phyloP scores from a whole-genome alignment of 306 rosid genomes.

The Prosopis cineraria region DNA sequence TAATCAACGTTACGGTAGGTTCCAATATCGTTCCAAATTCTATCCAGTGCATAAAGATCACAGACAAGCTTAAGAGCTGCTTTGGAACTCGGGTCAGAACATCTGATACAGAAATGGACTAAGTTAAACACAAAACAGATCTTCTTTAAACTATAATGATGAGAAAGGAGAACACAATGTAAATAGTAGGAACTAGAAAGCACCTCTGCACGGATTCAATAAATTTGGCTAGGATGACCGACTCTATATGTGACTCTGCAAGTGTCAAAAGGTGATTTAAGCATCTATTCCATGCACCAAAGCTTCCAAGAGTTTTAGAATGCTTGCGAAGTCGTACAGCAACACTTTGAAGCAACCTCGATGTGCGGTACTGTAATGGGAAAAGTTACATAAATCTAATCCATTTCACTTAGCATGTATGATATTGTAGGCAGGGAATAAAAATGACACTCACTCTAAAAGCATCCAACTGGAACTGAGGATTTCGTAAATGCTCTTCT shows the following conservation, averaged over 20 bases:
- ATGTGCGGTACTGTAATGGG: constrained; percentile 81
- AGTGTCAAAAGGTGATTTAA: constrained; percentile 94
- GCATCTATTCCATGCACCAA: constrained; percentile 98
- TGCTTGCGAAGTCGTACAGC: constrained; percentile 83
- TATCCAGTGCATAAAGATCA: constrained; percentile 94
- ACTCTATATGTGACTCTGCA: constrained; percentile 91
- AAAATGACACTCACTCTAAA: constrained; percentile 77
- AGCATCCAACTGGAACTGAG: constrained; percentile 96
- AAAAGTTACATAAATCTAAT: constrained; percentile 29
- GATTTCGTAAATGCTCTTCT: constrained; percentile 78
- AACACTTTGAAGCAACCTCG: constrained; percentile 91
- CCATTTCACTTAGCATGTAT: not conserved
- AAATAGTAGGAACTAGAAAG: constrained; percentile 33
- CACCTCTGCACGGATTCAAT: constrained; percentile 86
- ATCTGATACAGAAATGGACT: constrained; percentile 49
- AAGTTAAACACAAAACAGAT: constrained; percentile 29
- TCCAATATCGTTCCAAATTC: constrained; percentile 97
- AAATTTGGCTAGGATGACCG: constrained; percentile 89
- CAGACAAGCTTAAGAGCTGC: constrained; percentile 88
- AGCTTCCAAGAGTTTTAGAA: constrained; percentile 79
- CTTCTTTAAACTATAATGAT: constrained; percentile 5
- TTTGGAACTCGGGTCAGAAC: constrained; percentile 74
- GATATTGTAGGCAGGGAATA: constrained; percentile 16
- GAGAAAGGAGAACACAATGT: constrained; percentile 14
- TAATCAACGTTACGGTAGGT: constrained; percentile 96